Evolutionary conservation across 176 grass and related monocot species (phyloP).

Genomic region (Juncus inflexus): DNA sequence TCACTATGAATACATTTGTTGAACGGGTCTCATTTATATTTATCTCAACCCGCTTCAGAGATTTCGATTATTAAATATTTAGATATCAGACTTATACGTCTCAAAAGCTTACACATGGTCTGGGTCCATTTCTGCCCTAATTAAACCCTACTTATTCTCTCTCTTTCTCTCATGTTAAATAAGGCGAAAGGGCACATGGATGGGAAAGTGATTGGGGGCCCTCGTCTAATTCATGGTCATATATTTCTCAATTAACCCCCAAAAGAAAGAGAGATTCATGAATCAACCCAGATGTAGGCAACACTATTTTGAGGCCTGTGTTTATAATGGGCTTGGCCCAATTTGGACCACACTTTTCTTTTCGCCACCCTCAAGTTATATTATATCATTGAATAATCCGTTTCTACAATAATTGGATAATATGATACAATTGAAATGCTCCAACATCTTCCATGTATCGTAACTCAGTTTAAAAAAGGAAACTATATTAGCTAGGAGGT

Average conservation of each 20-base stretch:
- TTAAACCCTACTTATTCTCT: constrained; percentile 18
- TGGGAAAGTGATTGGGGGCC: constrained; percentile 19
- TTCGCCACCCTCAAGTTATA: background rate
- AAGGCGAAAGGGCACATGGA: constrained; percentile 38
- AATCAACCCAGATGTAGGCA: background rate
- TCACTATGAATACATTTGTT: background rate
- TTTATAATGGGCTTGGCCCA: constrained; percentile 19
- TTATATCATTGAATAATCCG: background rate
- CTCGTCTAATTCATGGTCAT: constrained; percentile 10
- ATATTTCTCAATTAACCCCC: too few species aligned
- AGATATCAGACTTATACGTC: constrained; percentile 1
- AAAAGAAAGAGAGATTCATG: too few species aligned
- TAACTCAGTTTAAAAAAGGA: too few species aligned
- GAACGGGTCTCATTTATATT: background rate
- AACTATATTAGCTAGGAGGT: too few species aligned
- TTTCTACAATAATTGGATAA: too few species aligned
- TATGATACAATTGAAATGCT: too few species aligned
- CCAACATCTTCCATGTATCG: too few species aligned
- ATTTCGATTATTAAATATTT: background rate
- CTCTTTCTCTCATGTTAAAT: constrained; percentile 24
- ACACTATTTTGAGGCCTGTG: background rate
- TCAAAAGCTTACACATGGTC: constrained; percentile 36
- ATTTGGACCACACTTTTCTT: constrained; percentile 6
- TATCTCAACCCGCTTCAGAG: background rate
- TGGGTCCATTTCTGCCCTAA: constrained; percentile 33